Evolutionary conservation across 2,329 filamentous ascomycete species (phyloP), one percentile per base, ranked within the genome.

Genomic region (Epichloe coenophiala): DNA sequence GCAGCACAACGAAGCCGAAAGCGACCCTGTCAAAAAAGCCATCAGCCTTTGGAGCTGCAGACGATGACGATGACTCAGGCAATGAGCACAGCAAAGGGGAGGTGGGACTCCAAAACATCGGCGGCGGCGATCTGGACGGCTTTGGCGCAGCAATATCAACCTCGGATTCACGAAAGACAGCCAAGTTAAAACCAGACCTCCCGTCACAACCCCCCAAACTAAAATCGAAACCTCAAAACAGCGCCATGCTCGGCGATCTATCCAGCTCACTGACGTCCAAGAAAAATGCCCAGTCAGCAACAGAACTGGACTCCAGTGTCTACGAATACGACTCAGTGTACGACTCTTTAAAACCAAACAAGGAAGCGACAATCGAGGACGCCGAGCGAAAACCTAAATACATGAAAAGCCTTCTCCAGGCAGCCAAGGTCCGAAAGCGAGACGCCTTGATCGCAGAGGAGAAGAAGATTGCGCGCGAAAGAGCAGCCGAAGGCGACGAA

Each of bases 261-360:
- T 86, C 85, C 3, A 78, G 79, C 58, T 69, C 78, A 1, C 71
- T 83, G 35, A 71, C 79, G 33, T 79, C 84, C 27, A 77, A 78
- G 49, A 80, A 77, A 58, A 75, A 84, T 57, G 77, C 79, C 38
- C 73, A 81, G 55, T 78, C 79, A 15, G 86, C 85, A 2, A 73
- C 81, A 54, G 74, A 79, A 53, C 62, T 84, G 8, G 87, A 93
- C 59, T 71, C 85, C 1, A 83, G 80, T 46, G 82, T 93, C 57
- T 93, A 90, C 71, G 87, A 93, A 68, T 94, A 93, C 69, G 88
- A 94, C 63, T 77, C 77, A 2, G 85, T 88, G 21, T 90, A 88
- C 68, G 86, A 91, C 58, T 84, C 83, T 1, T 72, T 91, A 40
- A 84, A 87, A 56, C 77, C 80, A 15, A 75, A 81, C 53, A 78